phyloP scores from a whole-genome alignment of 805 yeast species.

The Ogataea sp. region DNA sequence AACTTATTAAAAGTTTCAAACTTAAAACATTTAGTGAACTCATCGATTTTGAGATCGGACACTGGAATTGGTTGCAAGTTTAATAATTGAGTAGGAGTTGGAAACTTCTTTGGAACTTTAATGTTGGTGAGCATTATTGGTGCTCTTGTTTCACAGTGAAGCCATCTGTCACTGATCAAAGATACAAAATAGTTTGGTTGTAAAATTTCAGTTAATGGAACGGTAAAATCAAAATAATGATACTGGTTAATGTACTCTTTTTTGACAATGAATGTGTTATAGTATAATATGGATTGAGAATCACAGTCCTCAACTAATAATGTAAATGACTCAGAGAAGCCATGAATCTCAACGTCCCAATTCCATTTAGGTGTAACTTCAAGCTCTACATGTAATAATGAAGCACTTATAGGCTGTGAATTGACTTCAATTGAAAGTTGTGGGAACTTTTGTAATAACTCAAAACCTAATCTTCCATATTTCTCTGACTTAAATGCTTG shows the following conservation, averaged over 20 bases:
- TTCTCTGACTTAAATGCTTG: slow-evolving; percentile 71
- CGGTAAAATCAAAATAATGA: slow-evolving; percentile 55
- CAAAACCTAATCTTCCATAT: slow-evolving; percentile 50
- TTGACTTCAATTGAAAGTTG: slow-evolving; percentile 47
- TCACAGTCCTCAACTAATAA: slow-evolving; percentile 76
- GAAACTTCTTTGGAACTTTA: slow-evolving; percentile 53
- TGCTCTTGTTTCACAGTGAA: slow-evolving; percentile 57
- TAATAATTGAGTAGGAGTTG: slow-evolving; percentile 52
- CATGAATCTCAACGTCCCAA: slow-evolving; percentile 67
- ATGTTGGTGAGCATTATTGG: slow-evolving; percentile 51
- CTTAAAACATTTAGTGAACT: slow-evolving; percentile 36
- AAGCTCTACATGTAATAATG: slow-evolving; percentile 56
- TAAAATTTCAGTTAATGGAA: slow-evolving; percentile 47
- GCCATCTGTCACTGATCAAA: slow-evolving; percentile 76
- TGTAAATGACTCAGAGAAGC: slow-evolving; percentile 55
- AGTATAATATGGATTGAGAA: slow-evolving; percentile 64
- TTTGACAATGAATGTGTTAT: slow-evolving; percentile 45
- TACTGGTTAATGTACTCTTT: slow-evolving; percentile 42
- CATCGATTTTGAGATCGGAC: slow-evolving; percentile 37
- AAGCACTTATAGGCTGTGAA: slow-evolving; percentile 72
- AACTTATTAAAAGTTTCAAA: slow-evolving; percentile 57
- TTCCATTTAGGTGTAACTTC: slow-evolving; percentile 66
- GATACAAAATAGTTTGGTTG: slow-evolving; percentile 70
- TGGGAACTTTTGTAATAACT: slow-evolving; percentile 68
- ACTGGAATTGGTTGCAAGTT: slow-evolving; percentile 44